Evolutionary conservation across 2,329 filamentous ascomycete species (phyloP), one percentile per base, ranked within the genome.

Genomic region (Ascochyta pisi): DNA sequence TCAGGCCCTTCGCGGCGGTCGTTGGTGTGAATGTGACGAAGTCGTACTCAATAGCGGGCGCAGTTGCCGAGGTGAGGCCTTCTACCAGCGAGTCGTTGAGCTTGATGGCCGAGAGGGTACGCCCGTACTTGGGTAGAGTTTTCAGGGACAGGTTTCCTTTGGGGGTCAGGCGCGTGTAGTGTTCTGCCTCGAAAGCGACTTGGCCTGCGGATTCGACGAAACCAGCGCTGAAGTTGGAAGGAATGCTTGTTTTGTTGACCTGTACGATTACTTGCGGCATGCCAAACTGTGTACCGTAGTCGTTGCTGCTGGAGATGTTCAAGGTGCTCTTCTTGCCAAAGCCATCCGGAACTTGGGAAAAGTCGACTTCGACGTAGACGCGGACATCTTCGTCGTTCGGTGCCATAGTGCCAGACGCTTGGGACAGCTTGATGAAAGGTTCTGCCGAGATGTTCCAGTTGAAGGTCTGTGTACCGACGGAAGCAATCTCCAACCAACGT

Each of bases 221-320:
- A 47, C 74, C 73, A 50, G 57, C 66, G 16, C 51, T 65, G 59
- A 76, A 76, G 50, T 52, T 51, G 5, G 67, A 60, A 8, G 74
- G 74, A 23, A 76, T 48, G 2, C 52, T 47, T 2, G 71, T 75
- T 55, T 74, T 75, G 57, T 76, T 75, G 40, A 74, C 63, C 50
- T 66, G 67, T 3, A 76, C 57, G 12, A 66, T 69, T 34, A 76
- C 64, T 22, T 65, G 66, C 0, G 74, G 73, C 27, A 54, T 60
- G 26, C 58, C 47, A 31, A 56, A 70, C 48, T 76, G 71, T 0
- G 78, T 76, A 29, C 77, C 77, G 59, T 78, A 78, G 62, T 73
- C 60, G 6, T 68, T 75, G 31, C 61, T 66, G 22, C 64, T 66
- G 39, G 62, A 69, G 45, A 76, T 66, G 57, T 75, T 76, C 2